Evolutionary conservation across 768 basidiomycete genomes (phyloP).

Genomic region (Galerina sulciceps): DNA sequence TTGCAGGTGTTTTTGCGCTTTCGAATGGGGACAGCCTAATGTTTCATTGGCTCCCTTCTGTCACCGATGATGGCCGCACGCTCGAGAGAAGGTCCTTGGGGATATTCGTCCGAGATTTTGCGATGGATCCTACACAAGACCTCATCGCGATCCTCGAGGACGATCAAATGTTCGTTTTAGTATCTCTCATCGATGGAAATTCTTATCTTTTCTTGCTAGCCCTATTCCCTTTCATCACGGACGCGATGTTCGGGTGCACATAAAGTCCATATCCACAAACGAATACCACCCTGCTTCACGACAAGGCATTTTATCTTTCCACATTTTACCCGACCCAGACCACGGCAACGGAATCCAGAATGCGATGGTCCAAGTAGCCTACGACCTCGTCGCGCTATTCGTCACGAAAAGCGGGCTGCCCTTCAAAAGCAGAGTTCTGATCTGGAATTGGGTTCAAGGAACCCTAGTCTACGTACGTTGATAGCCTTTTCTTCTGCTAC

Average conservation of each 20-base stretch:
- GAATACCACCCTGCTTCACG: neutral
- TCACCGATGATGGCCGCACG: neutral
- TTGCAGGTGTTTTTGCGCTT: conserved; percentile 2
- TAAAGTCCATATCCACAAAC: conserved; percentile 8
- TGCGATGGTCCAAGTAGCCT: too few relatives aligned
- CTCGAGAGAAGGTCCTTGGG: neutral
- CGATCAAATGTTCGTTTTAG: neutral
- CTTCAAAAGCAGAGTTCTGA: too few relatives aligned
- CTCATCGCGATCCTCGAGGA: conserved; percentile 7
- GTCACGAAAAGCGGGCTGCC: too few relatives aligned
- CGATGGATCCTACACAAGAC: conserved; percentile 11
- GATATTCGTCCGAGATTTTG: conserved; percentile 1
- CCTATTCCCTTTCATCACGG: neutral
- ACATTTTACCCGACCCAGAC: neutral
- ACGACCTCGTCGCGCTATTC: too few relatives aligned
- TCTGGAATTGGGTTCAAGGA: too few relatives aligned
- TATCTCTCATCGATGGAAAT: too few relatives aligned
- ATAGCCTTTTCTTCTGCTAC: too few relatives aligned
- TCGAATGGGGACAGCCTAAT: neutral
- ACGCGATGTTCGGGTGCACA: conserved; percentile 2
- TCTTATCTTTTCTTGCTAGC: neutral
- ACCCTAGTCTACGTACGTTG: too few relatives aligned
- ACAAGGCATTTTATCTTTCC: neutral
- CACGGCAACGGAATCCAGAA: neutral
- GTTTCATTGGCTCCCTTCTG: neutral